Evolutionary conservation across 352 stramenopile species (phyloP).

Genomic region (Globisporangium echinulatum): DNA sequence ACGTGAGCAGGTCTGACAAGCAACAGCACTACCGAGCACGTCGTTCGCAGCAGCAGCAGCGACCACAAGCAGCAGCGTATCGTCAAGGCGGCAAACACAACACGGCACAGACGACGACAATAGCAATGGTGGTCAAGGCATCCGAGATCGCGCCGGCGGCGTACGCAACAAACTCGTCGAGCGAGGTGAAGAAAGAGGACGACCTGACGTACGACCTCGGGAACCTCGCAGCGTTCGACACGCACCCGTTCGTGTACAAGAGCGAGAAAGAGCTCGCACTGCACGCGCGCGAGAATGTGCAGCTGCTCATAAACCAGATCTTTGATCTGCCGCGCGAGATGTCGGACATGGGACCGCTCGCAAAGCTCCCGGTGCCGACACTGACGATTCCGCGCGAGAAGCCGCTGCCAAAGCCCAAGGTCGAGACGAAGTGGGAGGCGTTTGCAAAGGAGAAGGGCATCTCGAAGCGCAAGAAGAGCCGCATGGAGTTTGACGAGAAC

Average conservation of each 20-base stretch:
- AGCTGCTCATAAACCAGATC: conserved; percentile 91
- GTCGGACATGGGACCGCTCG: conserved; percentile 91
- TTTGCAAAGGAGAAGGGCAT: conserved; percentile 98
- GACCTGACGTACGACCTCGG: conserved; percentile 86
- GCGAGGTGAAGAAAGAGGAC: conserved; percentile 72
- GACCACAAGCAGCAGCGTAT: background rate
- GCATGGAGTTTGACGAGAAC: conserved; percentile 96
- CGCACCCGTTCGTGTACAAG: conserved; percentile 76
- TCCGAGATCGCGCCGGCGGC: conserved; percentile 77
- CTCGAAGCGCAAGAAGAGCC: conserved; percentile 93
- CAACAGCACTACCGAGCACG: background rate
- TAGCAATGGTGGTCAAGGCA: conserved; percentile 62
- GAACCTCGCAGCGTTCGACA: conserved; percentile 87
- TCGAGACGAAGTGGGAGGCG: conserved; percentile 98
- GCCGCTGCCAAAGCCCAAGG: conserved; percentile 88
- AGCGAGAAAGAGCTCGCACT: conserved; percentile 87
- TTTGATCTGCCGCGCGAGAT: conserved; percentile 89
- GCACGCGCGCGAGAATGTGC: conserved; percentile 89
- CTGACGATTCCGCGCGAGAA: conserved; percentile 85
- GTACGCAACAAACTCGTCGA: conserved; percentile 53
- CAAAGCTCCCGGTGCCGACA: conserved; percentile 57
- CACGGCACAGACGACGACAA: conserved; percentile 4
- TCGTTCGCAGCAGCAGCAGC: conserved; percentile 1
- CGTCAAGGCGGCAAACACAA: background rate
- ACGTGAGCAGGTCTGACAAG: background rate